Evolutionary conservation across 2,329 filamentous ascomycete genomes (phyloP).

Genomic region (Scedosporium dehoogii): DNA sequence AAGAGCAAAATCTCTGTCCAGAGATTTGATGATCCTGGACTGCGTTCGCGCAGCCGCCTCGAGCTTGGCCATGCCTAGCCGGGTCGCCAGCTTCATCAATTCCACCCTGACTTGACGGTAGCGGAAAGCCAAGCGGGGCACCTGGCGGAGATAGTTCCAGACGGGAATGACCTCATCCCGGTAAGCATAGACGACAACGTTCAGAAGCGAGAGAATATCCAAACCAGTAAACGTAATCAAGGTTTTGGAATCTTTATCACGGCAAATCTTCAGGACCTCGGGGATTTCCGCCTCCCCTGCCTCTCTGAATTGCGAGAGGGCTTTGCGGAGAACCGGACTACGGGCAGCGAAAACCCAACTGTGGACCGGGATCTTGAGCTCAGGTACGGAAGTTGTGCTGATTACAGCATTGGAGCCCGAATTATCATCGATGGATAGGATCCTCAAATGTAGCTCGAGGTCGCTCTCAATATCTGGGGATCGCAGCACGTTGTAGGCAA

Average conservation of each 20-base stretch:
- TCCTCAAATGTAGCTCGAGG: slow-evolving; percentile 37
- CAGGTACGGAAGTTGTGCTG: slow-evolving; percentile 51
- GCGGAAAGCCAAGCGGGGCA: slow-evolving; percentile 54
- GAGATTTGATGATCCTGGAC: slow-evolving; percentile 49
- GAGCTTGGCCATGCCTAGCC: slow-evolving; percentile 59
- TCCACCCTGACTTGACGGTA: slow-evolving; percentile 76
- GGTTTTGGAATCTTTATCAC: slow-evolving; percentile 35
- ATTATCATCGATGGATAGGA: slow-evolving; percentile 25
- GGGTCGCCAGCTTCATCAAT: slow-evolving; percentile 74
- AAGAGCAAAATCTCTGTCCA: slow-evolving; percentile 59
- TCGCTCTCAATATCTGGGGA: slow-evolving; percentile 59
- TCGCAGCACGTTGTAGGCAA: slow-evolving; percentile 45
- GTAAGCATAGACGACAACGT: slow-evolving; percentile 72
- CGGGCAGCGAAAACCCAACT: slow-evolving; percentile 69
- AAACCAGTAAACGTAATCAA: slow-evolving; percentile 56
- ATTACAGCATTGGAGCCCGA: slow-evolving; percentile 34
- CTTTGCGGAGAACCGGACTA: slow-evolving; percentile 57
- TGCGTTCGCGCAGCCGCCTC: slow-evolving; percentile 73
- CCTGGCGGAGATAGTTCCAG: slow-evolving; percentile 69
- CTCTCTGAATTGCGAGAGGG: slow-evolving; percentile 47
- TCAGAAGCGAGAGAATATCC: slow-evolving; percentile 70
- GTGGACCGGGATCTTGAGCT: slow-evolving; percentile 69
- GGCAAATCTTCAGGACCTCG: slow-evolving; percentile 48
- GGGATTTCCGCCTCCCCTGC: slow-evolving; percentile 44
- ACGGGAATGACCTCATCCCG: slow-evolving; percentile 71